Percentiles rank a stretch among this genome's conserved stretches.
These are phyloP conservation scores for Pisolithus thermaeus DNA, from an alignment of 1,284 basidiomycete genomes.

Conservation along the genomic window DNA sequence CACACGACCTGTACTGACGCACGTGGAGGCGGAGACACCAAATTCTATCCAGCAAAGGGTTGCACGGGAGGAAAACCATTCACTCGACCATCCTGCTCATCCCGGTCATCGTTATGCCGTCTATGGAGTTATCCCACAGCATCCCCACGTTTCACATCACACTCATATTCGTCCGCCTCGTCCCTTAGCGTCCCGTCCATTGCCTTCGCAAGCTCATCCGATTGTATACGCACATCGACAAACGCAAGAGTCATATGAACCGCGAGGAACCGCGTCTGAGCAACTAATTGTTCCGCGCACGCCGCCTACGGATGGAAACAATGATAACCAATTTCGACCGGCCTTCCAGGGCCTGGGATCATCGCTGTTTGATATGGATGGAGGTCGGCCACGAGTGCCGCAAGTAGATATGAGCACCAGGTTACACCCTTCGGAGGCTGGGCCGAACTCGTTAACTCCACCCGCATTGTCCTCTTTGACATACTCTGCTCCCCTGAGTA, in stretches of 20 bases:
- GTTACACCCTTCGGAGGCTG: slow-evolving; percentile 2
- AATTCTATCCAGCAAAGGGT: neutral
- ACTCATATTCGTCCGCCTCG: slow-evolving; percentile 7
- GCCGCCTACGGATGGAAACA: neutral
- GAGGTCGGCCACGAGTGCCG: neutral
- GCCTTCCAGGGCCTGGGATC: slow-evolving; percentile 3
- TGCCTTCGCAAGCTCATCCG: slow-evolving; percentile 2
- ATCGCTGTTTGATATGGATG: slow-evolving; percentile 8
- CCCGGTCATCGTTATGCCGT: neutral
- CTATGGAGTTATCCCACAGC: slow-evolving; percentile 3
- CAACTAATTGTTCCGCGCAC: slow-evolving; percentile 2
- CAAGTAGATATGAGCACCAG: neutral
- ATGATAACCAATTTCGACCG: slow-evolving; percentile 7
- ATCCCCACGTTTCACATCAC: slow-evolving; percentile 3
- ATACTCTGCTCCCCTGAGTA: slow-evolving; percentile 1
- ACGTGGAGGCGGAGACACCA: neutral
- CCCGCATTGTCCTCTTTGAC: slow-evolving; percentile 12
- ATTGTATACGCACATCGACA: slow-evolving; percentile 12
- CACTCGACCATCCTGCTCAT: neutral
- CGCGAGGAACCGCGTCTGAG: neutral
- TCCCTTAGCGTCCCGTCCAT: slow-evolving; percentile 2
- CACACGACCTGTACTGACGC: neutral
- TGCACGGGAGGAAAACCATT: neutral
- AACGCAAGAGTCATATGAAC: slow-evolving; percentile 13
- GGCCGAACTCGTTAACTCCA: neutral